Evolutionary conservation across 768 basidiomycete species (phyloP).

Genomic region (Clitopilus passeckerianus): DNA sequence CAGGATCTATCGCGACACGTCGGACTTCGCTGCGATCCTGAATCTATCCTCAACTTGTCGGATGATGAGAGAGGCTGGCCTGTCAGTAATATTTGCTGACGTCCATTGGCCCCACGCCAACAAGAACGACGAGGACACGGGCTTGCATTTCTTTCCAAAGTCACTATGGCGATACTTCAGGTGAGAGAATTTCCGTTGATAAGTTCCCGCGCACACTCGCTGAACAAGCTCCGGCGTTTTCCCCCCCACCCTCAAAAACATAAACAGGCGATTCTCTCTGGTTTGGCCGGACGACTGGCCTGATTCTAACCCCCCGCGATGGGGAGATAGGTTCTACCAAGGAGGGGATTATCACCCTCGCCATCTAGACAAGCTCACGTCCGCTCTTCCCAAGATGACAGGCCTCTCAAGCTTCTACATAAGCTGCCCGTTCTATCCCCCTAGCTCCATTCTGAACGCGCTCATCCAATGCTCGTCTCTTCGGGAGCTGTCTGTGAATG

Average conservation of each 20-base stretch:
- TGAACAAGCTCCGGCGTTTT: neutral
- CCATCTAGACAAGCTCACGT: slow-evolving; percentile 29
- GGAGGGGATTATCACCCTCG: slow-evolving; percentile 29
- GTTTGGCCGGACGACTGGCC: slow-evolving; percentile 43
- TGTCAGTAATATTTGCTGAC: slow-evolving; percentile 25
- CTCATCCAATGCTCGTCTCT: slow-evolving; percentile 29
- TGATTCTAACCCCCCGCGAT: slow-evolving; percentile 32
- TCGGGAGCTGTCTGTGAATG: slow-evolving; percentile 29
- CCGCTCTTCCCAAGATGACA: slow-evolving; percentile 30
- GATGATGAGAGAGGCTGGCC: slow-evolving; percentile 19
- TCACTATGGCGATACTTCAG: slow-evolving; percentile 31
- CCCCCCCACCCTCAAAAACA: neutral
- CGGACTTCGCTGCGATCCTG: slow-evolving; percentile 14
- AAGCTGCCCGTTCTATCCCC: slow-evolving; percentile 34
- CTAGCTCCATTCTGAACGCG: slow-evolving; percentile 27
- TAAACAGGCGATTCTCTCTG: slow-evolving; percentile 26
- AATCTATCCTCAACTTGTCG: slow-evolving; percentile 21
- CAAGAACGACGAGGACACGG: slow-evolving; percentile 28
- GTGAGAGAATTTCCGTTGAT: slow-evolving; percentile 18
- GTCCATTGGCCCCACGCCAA: slow-evolving; percentile 36
- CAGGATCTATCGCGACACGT: slow-evolving; percentile 7
- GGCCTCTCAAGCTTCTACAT: slow-evolving; percentile 28
- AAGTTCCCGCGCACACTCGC: neutral
- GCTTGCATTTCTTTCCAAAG: slow-evolving; percentile 34
- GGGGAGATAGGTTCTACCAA: slow-evolving; percentile 29